Conservation (phyloP, 768 basidiomycete genomes). For the Boletus reticulatus region DNA sequence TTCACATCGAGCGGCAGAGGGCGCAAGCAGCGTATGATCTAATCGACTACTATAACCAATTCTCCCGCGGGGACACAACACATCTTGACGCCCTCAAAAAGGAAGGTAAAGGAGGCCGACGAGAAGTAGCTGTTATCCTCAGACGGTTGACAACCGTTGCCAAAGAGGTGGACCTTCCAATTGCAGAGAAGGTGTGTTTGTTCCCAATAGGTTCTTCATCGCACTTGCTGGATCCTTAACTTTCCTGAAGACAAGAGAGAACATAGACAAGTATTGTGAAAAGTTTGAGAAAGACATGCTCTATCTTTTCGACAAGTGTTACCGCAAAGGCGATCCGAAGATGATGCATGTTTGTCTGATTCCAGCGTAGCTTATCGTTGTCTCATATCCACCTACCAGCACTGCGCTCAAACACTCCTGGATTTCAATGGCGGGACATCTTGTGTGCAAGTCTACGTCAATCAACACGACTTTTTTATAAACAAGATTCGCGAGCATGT, state of each 20-base stretch:
- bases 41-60: constrained; percentile 91
- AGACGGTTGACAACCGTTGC: constrained; percentile 84
- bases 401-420: constrained; percentile 93
- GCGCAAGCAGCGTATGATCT: constrained; percentile 94
- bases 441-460: constrained; percentile 98
- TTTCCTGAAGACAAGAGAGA: constrained; percentile 70
- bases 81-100: constrained; percentile 76
- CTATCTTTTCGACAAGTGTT: constrained; percentile 91
- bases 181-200: constrained; percentile 68
- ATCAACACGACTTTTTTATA: constrained; percentile 99
- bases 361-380: constrained; percentile 11
- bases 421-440: constrained; percentile 98
- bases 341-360: constrained; percentile 87
- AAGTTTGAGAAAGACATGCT: constrained; percentile 99
- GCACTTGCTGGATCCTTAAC: background rate
- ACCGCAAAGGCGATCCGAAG: constrained; percentile 95
- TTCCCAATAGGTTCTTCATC: background rate
- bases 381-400: constrained; percentile 48
- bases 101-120: constrained; percentile 85
- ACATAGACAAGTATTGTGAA: constrained; percentile 96
- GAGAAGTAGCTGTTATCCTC: constrained; percentile 83
- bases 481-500: constrained; percentile 76
- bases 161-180: constrained; percentile 88
- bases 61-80: constrained; percentile 77
- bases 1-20: constrained; percentile 87